A percentile compares a stretch with the other conserved stretches of the same genome.
These are phyloP conservation scores for Flammula alnicola DNA, from an alignment of 1,284 basidiomycete species.

Conservation along the genomic window DNA sequence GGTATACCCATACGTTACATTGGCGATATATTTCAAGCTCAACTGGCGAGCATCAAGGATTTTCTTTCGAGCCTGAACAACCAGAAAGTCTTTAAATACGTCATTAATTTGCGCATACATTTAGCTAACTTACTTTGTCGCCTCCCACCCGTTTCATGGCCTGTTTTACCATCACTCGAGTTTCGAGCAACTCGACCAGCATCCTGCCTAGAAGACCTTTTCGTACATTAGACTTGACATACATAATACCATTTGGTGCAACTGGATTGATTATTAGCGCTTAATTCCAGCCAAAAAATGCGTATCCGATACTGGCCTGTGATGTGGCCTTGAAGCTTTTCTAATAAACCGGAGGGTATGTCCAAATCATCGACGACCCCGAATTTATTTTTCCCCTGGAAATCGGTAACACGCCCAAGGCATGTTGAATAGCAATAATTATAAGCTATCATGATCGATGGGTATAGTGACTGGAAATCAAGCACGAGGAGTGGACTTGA, in stretches of 20 bases:
- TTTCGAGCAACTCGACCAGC: constrained; percentile 92
- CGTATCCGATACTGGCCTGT: constrained; percentile 54
- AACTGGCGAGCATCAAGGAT: constrained; percentile 89
- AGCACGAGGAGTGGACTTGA: constrained; percentile 90
- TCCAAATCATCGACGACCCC: constrained; percentile 79
- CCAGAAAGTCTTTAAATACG: constrained; percentile 1
- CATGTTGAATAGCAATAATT: constrained; percentile 98
- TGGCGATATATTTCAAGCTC: constrained; percentile 84
- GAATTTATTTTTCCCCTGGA: constrained; percentile 89
- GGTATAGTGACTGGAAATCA: constrained; percentile 96
- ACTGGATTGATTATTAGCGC: constrained; percentile 52
- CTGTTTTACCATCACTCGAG: constrained; percentile 97
- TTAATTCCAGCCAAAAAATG: background rate
- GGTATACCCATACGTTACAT: constrained; percentile 96
- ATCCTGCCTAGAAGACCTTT: constrained; percentile 89
- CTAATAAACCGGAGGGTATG: constrained; percentile 71
- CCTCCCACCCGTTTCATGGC: constrained; percentile 85
- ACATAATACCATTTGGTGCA: constrained; percentile 94
- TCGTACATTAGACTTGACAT: constrained; percentile 86
- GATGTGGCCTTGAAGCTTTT: constrained; percentile 74
- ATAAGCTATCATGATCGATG: constrained; percentile 98
- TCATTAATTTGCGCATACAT: no score
- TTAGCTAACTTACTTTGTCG: constrained; percentile 80
- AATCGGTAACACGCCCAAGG: constrained; percentile 84
- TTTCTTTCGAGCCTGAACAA: constrained; percentile 66